These are phyloP conservation scores for Colletotrichum endophyticum DNA, from an alignment of 2,329 filamentous ascomycete genomes.

Conservation along the genomic window DNA sequence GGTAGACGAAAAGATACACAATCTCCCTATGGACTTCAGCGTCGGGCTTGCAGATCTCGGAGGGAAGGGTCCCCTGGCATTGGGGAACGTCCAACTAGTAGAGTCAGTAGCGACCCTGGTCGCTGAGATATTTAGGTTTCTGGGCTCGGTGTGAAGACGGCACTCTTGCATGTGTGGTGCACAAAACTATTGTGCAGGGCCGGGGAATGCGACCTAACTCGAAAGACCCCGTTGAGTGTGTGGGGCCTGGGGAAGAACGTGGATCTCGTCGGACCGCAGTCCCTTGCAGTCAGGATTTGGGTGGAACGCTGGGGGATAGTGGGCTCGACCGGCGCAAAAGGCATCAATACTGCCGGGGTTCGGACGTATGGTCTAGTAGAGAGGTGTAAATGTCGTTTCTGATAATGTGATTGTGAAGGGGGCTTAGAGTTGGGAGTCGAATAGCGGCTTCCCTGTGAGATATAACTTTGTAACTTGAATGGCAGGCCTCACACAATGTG, in stretches of 20 bases:
- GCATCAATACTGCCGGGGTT: background rate
- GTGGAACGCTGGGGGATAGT: background rate
- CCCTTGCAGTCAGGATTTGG: constrained; percentile 33
- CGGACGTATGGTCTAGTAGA: background rate
- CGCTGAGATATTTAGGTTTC: background rate
- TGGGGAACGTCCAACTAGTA: constrained; percentile 25
- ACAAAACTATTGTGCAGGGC: background rate
- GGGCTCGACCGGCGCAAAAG: background rate
- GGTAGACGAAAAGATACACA: background rate
- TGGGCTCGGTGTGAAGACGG: constrained; percentile 27
- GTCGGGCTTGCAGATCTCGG: constrained; percentile 33
- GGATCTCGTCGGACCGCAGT: constrained; percentile 37
- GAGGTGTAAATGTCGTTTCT: background rate
- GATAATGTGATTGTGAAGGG: background rate
- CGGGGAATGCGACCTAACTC: constrained; percentile 6
- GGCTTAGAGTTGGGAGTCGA: background rate
- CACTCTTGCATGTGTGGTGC: background rate
- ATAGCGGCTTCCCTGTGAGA: background rate
- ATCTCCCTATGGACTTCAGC: constrained; percentile 31
- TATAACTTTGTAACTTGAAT: background rate
- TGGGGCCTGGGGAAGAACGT: constrained; percentile 22
- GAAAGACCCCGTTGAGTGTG: background rate
- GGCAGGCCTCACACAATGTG: background rate
- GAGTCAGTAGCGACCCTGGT: background rate
- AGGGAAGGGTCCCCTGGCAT: constrained; percentile 27